Evolutionary conservation across 2,329 filamentous ascomycete genomes (phyloP), one percentile per base, ranked within the genome.

Genomic region (Aspergillus carbonarius): DNA sequence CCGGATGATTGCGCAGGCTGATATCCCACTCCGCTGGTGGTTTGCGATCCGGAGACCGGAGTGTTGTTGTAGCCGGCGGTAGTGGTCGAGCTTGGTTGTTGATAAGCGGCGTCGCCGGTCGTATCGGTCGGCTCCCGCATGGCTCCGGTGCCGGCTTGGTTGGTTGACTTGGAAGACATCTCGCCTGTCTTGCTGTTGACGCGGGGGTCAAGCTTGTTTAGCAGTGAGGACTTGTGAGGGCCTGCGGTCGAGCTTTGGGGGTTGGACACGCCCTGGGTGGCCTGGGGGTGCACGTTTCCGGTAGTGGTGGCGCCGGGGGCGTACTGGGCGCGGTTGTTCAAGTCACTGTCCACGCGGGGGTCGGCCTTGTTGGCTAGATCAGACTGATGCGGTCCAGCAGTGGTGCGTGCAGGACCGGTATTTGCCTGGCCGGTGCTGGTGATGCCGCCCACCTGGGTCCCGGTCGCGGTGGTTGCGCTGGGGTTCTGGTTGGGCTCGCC

Each of bases 301-400:
- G 57, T 49, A 34, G 48, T 58, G 3, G 63, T 59, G 13, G 52
- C 55, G 44, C 63, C 44, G n/a, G 60, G 57, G 4, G 56, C 60
- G 52, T 68, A 63, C 59, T 65, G 62, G 13, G 61, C 60, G 56
- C 66, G 63, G 42, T 64, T 66, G 37, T 57, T 54, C 30, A 47
- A 39, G 20, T 57, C 61, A 15, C 57, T 60, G 23, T 63, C 61
- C n/a, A 63, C 52, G 23, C 61, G 61, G 37, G 76, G 76, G 55
- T 80, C 78, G 12, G 70, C 44, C 60, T 74, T 76, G 63, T 80
- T 80, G 32, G 70, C 69, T 10, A 64, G 39, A 35, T 60, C 58
- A 12, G 57, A 58, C 32, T 34, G 18, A 27, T 68, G 67, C 10
- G 60, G 63, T 9, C 65, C 63, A n/a, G 62, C 60, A 10, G 63